Base-by-base conservation (phyloP, 768 basidiomycete genomes). In the Phanerochaete sordida region DNA sequence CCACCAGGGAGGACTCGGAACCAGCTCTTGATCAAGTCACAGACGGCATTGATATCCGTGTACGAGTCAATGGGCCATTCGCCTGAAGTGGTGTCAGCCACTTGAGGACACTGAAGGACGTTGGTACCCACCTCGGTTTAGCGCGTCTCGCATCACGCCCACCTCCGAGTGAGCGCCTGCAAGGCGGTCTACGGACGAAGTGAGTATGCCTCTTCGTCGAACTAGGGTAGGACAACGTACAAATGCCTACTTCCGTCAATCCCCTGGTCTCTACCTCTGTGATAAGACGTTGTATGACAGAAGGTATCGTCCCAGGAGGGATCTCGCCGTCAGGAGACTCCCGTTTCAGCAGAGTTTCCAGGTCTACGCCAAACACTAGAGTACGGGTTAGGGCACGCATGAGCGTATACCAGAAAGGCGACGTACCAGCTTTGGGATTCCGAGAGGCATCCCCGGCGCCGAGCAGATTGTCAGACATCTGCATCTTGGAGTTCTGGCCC, bases 21-120 rank as follows among this genome's bases (percentile, higher is more conserved):
- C 90, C 90, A 94, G 0, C 87, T 83, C 75, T 93, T 93, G 69
- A 95, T 81, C 61, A 90, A 74, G 68, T 93, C 93, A 60, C 91
- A 86, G 37, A 94, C 83, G 33, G 90, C 89, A 71, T 93, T 87
- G 45, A 94, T 87, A 66, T 95, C 93, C 1, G 85, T 85, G 26
- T 71, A 76, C 35, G 77, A 70, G 35, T 80, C 74, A 66, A 88
- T 80, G 1, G 88, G 88, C 66, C 76, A 80, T 66, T 86, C 82
- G 58, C 87, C 84, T 84, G 23, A 52, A 57, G 24, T 15, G 26
- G 65, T 23, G 56, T 59, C 23, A 37, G 39, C 24, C 9, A 6
- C 45, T 9, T 16, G 26, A 6, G 54, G 47, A 7, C 21, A 24
- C n/a, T 23, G 16, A 24, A 3, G 8, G 21, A 49, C 12, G 21